Evolutionary conservation across 2,329 filamentous ascomycete species (phyloP).

Genomic region (Cladosporium colombiae): DNA sequence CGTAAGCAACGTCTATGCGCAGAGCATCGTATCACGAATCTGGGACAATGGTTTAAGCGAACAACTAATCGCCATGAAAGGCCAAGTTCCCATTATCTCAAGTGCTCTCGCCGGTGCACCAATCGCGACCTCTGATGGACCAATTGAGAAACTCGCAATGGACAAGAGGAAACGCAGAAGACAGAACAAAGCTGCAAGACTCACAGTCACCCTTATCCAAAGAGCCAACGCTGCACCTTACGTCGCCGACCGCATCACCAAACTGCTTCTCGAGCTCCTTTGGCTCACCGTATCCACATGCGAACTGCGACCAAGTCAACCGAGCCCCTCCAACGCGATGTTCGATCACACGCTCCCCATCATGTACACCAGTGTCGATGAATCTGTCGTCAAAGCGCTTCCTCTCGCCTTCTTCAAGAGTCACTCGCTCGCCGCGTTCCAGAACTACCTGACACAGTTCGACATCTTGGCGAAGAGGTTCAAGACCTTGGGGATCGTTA

Average conservation of each 20-base stretch:
- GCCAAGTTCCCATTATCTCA: not conserved
- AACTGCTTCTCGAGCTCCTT: slow-evolving; percentile 25
- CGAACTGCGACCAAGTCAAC: slow-evolving; percentile 24
- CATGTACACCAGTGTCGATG: slow-evolving; percentile 24
- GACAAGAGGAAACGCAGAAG: not conserved
- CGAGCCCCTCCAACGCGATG: not conserved
- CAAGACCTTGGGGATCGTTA: not conserved
- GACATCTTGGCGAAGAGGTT: not conserved
- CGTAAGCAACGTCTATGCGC: not conserved
- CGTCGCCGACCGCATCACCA: slow-evolving; percentile 25
- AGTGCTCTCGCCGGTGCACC: not conserved
- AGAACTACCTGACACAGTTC: slow-evolving; percentile 15
- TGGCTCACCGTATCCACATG: slow-evolving; percentile 24
- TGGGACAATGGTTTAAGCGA: not conserved
- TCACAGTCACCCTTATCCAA: not conserved
- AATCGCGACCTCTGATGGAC: not conserved
- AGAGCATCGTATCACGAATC: not conserved
- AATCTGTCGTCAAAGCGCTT: slow-evolving; percentile 22
- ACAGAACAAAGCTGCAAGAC: not conserved
- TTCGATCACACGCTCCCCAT: not conserved
- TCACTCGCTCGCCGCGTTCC: slow-evolving; percentile 1
- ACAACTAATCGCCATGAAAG: not conserved
- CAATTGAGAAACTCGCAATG: not conserved
- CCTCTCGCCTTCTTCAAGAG: slow-evolving; percentile 7
- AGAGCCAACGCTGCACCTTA: not conserved